Evolutionary conservation across 495 filamentous ascomycete genomes (phyloP), one percentile per base, ranked within the genome.

Genomic region (Penicillium chermesinum): DNA sequence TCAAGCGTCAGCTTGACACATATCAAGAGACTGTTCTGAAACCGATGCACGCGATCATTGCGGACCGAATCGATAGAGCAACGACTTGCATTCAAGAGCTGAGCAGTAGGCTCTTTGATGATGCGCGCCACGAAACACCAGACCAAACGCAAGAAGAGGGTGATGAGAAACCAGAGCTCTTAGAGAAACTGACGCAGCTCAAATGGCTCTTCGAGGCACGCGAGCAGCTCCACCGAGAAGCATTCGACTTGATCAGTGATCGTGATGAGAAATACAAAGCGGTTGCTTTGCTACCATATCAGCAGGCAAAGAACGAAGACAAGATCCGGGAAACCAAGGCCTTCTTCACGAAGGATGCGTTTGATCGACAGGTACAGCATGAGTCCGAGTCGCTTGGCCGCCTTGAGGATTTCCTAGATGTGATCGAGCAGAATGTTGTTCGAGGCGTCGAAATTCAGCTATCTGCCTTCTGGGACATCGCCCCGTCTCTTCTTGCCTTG

Each of bases 191-290:
- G 3, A 97, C 93, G 0, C 81, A 95, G 19, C 74, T 97, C 8
- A 98, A 98, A 59, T 98, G 93, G 93, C 84, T 97, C 20, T 97
- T 96, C 57, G 93, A 98, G 58, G 86, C 86, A 5, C 83, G 91
- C 5, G 94, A 98, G 64, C 76, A 81, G 44, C 79, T 97, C 4
- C 85, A 96, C 61, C 80, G 83, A 4, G 85, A 88, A 53, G 69
- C 87, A n/a, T 91, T 87, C 60, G 86, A 93, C 32, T 71, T 98
- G 1, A 77, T 95, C 6, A 81, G 79, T 18, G 86, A 87, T 53
- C 86, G 89, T 32, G 93, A 95, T 56, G 81, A 88, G 38, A 82
- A 85, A 33, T 98, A 96, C 66, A 84, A 85, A 57, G 76, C 81
- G 34, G 76, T 96, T 47, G 83, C 96, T 16, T 64, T 91, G 0